Evolutionary conservation across 805 yeast species (phyloP).

Genomic region (Lipomyces spencermartinsiae): DNA sequence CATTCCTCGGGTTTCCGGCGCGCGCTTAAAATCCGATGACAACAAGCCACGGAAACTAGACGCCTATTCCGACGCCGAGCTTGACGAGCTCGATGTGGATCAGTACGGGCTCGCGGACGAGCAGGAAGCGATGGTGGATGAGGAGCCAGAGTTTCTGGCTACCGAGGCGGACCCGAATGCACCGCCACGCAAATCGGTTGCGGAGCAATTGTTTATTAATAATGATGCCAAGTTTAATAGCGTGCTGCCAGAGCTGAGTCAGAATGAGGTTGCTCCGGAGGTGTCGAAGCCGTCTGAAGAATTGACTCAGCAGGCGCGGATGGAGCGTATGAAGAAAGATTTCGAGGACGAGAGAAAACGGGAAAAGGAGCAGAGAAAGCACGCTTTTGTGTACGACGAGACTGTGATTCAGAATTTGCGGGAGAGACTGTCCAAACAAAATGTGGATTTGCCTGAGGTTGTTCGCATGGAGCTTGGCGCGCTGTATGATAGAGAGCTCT

Average conservation of each 20-base stretch:
- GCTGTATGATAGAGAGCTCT: constrained; percentile 3
- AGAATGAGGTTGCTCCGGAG: constrained; percentile 1
- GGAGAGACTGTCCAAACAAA: constrained; percentile 2
- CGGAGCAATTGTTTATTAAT: constrained; percentile 15
- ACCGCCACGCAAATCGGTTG: constrained; percentile 3
- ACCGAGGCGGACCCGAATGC: constrained; percentile 16
- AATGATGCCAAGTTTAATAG: constrained; percentile 3
- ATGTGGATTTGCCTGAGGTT: constrained; percentile 4
- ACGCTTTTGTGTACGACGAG: background rate
- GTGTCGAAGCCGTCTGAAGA: background rate
- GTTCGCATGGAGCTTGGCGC: background rate
- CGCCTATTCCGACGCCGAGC: background rate
- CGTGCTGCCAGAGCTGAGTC: background rate
- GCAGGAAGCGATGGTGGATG: constrained; percentile 35
- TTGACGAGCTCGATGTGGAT: background rate
- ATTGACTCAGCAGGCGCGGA: background rate
- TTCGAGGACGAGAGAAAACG: background rate
- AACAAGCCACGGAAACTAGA: background rate
- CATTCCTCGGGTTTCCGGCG: background rate
- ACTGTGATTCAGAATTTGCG: background rate
- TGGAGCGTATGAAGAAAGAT: background rate
- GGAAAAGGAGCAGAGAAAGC: background rate
- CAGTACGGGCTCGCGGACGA: constrained; percentile 13
- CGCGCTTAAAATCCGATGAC: background rate
- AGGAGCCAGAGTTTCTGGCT: constrained; percentile 30